Conservation (phyloP, 2,329 filamentous ascomycete species). For the Clonostachys sp. region DNA sequence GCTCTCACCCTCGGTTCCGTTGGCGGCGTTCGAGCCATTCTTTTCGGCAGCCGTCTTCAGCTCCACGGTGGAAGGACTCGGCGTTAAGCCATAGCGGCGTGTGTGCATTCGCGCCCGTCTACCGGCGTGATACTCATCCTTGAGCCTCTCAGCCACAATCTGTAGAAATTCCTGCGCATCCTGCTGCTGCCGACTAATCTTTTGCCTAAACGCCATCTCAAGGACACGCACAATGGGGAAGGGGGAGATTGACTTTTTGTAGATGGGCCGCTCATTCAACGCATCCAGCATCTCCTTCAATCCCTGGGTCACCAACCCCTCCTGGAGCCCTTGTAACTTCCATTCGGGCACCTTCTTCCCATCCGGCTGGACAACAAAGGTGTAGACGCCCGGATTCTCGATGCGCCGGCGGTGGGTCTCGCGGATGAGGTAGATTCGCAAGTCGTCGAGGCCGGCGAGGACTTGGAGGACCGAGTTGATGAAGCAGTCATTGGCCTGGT, state of each 20-base stretch:
- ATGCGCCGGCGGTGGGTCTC: constrained; percentile 82
- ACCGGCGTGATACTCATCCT: constrained; percentile 90
- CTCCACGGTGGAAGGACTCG: background rate
- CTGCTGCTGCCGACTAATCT: constrained; percentile 91
- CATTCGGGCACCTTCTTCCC: constrained; percentile 44
- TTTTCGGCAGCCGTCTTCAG: constrained; percentile 3
- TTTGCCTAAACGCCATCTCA: constrained; percentile 81
- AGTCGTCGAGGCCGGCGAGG: constrained; percentile 81
- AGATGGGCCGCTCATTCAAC: constrained; percentile 88
- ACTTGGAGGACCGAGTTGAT: constrained; percentile 97
- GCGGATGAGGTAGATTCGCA: constrained; percentile 87
- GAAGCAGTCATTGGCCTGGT: constrained; percentile 93
- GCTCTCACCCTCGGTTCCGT: constrained; percentile 11
- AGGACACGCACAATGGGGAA: constrained; percentile 78
- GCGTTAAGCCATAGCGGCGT: constrained; percentile 18
- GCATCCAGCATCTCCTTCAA: constrained; percentile 90
- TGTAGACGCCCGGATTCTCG: constrained; percentile 74
- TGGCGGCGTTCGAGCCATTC: constrained; percentile 4
- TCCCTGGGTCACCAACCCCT: constrained; percentile 77
- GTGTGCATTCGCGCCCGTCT: constrained; percentile 64
- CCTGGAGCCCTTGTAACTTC: constrained; percentile 67
- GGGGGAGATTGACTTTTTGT: constrained; percentile 89
- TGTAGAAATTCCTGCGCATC: constrained; percentile 97
- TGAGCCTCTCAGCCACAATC: constrained; percentile 84
- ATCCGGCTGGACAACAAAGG: constrained; percentile 47